Conservation (phyloP, 495 filamentous ascomycete species). For the Lophiostoma macrostomum region DNA sequence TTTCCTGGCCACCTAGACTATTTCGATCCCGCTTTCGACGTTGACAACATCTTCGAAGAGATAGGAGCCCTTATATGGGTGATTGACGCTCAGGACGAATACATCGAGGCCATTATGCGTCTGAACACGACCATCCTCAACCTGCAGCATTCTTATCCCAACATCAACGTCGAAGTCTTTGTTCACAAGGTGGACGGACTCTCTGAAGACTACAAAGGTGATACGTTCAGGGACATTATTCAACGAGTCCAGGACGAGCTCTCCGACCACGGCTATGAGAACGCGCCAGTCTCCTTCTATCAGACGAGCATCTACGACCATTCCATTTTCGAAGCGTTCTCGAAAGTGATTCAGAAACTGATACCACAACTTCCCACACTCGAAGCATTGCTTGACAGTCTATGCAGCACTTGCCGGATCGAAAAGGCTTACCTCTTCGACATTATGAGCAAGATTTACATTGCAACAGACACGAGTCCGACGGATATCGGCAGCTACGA, state of each 20-base stretch:
- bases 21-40: conserved; percentile 78
- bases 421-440: conserved; percentile 98
- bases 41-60: conserved; percentile 87
- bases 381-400: conserved; percentile 84
- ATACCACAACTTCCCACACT: conserved; percentile 89
- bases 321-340: conserved; percentile 96
- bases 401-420: conserved; percentile 84
- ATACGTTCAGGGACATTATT: conserved; percentile 90
- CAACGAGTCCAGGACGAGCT: conserved; percentile 97
- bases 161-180: conserved; percentile 94
- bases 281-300: conserved; percentile 87
- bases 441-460: conserved; percentile 95
- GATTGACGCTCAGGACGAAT: conserved; percentile 96
- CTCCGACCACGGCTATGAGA: conserved; percentile 84
- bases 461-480: conserved; percentile 89
- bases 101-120: conserved; percentile 81
- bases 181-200: conserved; percentile 97
- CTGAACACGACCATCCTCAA: conserved; percentile 83
- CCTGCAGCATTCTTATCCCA: conserved; percentile 80
- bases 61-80: conserved; percentile 96
- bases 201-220: conserved; percentile 88
- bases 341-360: conserved; percentile 95
- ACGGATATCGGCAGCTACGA: conserved; percentile 93
- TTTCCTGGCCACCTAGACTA: conserved; percentile 92
- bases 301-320: conserved; percentile 97